A percentile compares a stretch with the other conserved stretches of the same genome.
Evolutionary conservation across 148 eudicot genomes (phyloP).

Genomic region (Diospyros lotus): DNA sequence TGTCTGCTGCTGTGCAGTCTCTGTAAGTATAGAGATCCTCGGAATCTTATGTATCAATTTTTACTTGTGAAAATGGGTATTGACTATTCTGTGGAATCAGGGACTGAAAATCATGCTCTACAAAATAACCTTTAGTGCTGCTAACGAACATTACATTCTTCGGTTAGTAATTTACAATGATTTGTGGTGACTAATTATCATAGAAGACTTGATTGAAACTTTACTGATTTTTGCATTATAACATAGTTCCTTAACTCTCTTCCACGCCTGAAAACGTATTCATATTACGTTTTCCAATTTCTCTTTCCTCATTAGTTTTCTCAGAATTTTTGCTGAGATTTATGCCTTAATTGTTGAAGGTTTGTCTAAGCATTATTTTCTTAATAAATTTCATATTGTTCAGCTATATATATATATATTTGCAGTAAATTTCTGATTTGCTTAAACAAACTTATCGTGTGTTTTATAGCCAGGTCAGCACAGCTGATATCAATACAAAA

Average conservation of each 20-base stretch:
- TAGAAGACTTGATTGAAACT: too few species aligned
- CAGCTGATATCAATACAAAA: conserved; percentile 48
- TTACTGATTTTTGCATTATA: not conserved
- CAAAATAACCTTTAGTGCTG: not conserved
- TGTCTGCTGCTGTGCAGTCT: conserved; percentile 64
- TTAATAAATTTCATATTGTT: not conserved
- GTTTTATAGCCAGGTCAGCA: conserved; percentile 52
- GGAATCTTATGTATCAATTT: not conserved
- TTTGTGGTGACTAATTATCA: not conserved
- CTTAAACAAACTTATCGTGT: not conserved
- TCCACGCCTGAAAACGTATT: not conserved
- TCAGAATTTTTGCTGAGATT: not conserved
- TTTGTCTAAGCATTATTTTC: not conserved
- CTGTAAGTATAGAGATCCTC: conserved; percentile 48
- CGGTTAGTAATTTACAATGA: not conserved
- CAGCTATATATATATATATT: too few species aligned
- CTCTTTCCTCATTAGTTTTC: not conserved
- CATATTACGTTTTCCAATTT: not conserved
- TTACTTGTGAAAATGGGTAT: not conserved
- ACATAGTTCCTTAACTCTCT: not conserved
- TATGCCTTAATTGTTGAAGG: not conserved
- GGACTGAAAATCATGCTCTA: not conserved
- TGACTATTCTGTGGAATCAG: not conserved
- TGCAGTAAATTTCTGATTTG: too few species aligned
- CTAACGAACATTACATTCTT: not conserved